Evolutionary conservation across 192 early-diverging fungal species (phyloP), one percentile per base, ranked within the genome.

Genomic region (Entrophospora sp.): DNA sequence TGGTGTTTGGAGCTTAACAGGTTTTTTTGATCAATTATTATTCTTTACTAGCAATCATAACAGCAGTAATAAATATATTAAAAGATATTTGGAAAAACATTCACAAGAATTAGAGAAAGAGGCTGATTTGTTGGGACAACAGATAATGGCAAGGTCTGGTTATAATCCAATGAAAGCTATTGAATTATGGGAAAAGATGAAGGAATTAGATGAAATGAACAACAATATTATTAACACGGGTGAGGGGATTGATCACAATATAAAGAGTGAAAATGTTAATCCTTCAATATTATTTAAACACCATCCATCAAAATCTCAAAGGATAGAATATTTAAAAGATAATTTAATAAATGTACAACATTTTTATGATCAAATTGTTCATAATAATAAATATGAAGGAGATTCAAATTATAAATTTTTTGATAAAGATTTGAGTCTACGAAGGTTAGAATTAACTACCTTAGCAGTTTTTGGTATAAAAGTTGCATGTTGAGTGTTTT

Each of bases 131-230:
- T 75, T 83, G 5, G 78, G 79, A 3, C 37, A 81, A 13, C 77
- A 71, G 31, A 61, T 83, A 2, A 65, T 83, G 70, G 82, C 82
- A 0, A 67, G 76, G 48, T 79, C 82, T 16, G 82, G 82, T 16
- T 83, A 83, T 48, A 77, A 83, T 64, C 82, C 82, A 7, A 71
- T 68, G 30, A 69, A 70, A 24, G 76, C 82, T 0, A 55, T 83
- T 3, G 63, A 75, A 43, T 71, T 83, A 8, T 83, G 82, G 82
- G 59, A 75, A 56, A 66, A 67, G 42, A 80, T 81, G 79, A 69
- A 76, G 12, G 64, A 72, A 6, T 34, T 22, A 13, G 5, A 27
- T 22, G 9, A 35, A 34, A 1, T 22, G 2, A 32, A 31, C 18
- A 25, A 48, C 22, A 25, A 27, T n/a, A n/a, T n/a, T n/a, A n/a